phyloP scores from a whole-genome alignment of 768 basidiomycete species.

The Xerocomellus amylosporus region DNA sequence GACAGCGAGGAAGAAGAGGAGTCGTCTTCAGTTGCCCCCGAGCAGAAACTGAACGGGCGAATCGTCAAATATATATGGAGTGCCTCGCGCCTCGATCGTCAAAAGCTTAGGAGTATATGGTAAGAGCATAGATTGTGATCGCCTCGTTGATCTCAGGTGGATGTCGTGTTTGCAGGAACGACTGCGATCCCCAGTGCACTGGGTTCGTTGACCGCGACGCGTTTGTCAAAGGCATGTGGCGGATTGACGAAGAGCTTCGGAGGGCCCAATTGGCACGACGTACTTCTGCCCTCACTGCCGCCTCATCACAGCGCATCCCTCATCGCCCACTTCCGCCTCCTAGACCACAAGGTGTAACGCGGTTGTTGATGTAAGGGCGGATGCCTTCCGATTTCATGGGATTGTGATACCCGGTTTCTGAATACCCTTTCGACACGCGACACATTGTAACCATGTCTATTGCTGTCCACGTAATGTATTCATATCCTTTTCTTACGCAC shows the following conservation, averaged over 20 bases:
- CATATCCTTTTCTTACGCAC: not conserved
- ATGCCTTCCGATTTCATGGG: not conserved
- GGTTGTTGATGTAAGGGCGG: constrained; percentile 12
- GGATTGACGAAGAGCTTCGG: constrained; percentile 80
- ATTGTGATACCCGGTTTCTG: constrained; percentile 15
- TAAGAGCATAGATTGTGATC: constrained; percentile 31
- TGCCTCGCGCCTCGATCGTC: constrained; percentile 52
- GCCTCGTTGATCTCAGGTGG: not conserved
- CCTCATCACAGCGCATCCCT: constrained; percentile 35
- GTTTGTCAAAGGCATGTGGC: constrained; percentile 82
- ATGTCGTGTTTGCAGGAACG: constrained; percentile 47
- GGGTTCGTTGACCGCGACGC: constrained; percentile 63
- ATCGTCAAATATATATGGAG: constrained; percentile 63
- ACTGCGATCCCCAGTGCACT: constrained; percentile 55
- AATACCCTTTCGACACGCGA: constrained; percentile 17
- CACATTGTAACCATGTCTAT: not conserved
- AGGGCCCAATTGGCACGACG: constrained; percentile 45
- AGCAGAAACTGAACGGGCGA: constrained; percentile 53
- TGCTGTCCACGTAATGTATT: constrained; percentile 14
- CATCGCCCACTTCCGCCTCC: constrained; percentile 29
- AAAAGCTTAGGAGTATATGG: constrained; percentile 65
- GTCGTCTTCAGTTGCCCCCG: constrained; percentile 28
- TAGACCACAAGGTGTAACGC: constrained; percentile 11
- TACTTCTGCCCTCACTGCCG: constrained; percentile 31
- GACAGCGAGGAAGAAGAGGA: constrained; percentile 30